Evolutionary conservation across 1,284 basidiomycete species (phyloP), one percentile per base, ranked within the genome.

Genomic region (Pyrrhoderma noxium): DNA sequence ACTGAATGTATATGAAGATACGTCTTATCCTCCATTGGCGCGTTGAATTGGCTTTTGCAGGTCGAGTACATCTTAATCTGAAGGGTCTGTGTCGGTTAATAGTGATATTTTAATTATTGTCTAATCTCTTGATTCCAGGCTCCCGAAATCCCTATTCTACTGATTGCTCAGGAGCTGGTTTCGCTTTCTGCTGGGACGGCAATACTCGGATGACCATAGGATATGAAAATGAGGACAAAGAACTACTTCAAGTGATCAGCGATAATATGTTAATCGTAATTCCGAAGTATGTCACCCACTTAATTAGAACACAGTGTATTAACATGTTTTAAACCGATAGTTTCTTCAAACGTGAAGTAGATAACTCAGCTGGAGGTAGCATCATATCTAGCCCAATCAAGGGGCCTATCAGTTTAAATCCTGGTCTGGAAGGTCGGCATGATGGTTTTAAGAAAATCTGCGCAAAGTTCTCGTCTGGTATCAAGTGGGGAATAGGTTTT

Each of bases 401-500:
- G 4, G 38, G 19, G 7, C 19, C 46, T 8, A 9, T 34, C n/a
- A 45, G 16, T 4, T 16, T 49, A 9, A 49, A 49, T 31, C 41
- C 41, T n/a, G 52, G 43, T 2, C 34, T 41, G 37, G 47, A 44
- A 49, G 53, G 45, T 11, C 34, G 22, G 13, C 48, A 16, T 40
- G 53, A 53, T 5, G 41, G 39, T 8, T 52, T 36, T 19, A 58
- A 65, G 52, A 79, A 77, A 58, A 67, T 90, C 23, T 90, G 88
- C 56, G 92, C 91, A 8, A 88, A 89, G 60, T 79, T 97, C 57
- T 76, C 79, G 25, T 89, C 90, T 51, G 94, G 94, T 14, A 85
- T 95, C n/a, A 78, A 89, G 25, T 94, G 93, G 67, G 95, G 95
- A 7, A 76, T 95, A 23, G 92, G 93, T 1, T 80, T 92, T 62